A percentile compares a stretch with the other conserved stretches of the same genome.
Conservation (phyloP, 2,329 filamentous ascomycete genomes). For the Colletotrichum siamense region DNA sequence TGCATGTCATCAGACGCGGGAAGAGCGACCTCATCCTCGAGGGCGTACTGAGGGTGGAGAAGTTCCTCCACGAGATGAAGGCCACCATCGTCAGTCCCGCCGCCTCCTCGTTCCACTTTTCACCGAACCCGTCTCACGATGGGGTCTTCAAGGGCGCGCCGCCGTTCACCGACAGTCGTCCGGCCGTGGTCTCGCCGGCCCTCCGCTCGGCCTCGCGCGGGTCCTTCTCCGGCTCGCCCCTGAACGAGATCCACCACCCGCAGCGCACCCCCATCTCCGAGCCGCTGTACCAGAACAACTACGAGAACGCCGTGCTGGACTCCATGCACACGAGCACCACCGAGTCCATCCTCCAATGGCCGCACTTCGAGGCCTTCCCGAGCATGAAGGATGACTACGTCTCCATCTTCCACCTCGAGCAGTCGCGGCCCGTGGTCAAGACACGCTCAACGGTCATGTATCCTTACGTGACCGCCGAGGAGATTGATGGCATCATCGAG, state of each 20-base stretch:
- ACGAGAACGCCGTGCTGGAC: slow-evolving; percentile 54
- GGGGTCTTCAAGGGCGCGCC: slow-evolving; percentile 4
- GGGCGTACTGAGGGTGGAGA: slow-evolving; percentile 53
- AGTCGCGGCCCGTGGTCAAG: slow-evolving; percentile 40
- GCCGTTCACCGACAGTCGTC: slow-evolving; percentile 7
- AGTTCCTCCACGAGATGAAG: slow-evolving; percentile 49
- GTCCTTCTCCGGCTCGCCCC: slow-evolving; percentile 25
- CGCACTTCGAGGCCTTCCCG: slow-evolving; percentile 51
- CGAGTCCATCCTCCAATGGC: slow-evolving; percentile 57
- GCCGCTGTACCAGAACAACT: slow-evolving; percentile 28
- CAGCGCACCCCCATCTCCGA: slow-evolving; percentile 27
- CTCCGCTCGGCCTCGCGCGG: slow-evolving; percentile 28
- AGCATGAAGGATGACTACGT: slow-evolving; percentile 45
- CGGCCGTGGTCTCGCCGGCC: slow-evolving; percentile 18
- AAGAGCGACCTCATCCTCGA: slow-evolving; percentile 59
- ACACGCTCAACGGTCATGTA: slow-evolving; percentile 39
- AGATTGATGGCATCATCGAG: slow-evolving; percentile 45
- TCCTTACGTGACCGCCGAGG: slow-evolving; percentile 46
- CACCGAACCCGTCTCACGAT: slow-evolving; percentile 9
- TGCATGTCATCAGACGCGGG: slow-evolving; percentile 39
- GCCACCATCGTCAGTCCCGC: slow-evolving; percentile 38
- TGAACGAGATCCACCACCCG: slow-evolving; percentile 22
- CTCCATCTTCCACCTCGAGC: slow-evolving; percentile 54
- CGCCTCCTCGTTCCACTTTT: slow-evolving; percentile 7
- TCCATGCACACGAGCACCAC: slow-evolving; percentile 57